Conservation (phyloP, 768 basidiomycete genomes). For the Boletus barrowsii region DNA sequence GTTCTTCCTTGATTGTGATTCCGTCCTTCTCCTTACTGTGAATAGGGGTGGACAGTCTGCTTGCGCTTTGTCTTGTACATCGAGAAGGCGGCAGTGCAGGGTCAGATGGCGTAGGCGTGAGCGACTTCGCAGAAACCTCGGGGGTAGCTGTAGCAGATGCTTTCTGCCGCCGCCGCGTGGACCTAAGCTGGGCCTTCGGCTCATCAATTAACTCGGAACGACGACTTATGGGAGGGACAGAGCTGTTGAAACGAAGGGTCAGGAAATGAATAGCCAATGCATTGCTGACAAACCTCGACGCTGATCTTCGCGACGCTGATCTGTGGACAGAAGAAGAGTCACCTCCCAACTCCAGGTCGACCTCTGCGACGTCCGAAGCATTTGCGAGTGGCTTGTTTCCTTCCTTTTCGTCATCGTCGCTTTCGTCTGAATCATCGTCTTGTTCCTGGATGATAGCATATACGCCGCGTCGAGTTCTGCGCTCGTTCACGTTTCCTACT, state of each 20-base stretch:
- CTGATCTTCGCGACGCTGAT: slow-evolving; percentile 26
- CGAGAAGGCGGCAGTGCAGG: slow-evolving; percentile 26
- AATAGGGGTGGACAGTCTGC: slow-evolving; percentile 30
- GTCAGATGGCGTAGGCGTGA: slow-evolving; percentile 33
- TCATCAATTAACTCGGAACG: slow-evolving; percentile 28
- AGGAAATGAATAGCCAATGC: slow-evolving; percentile 5
- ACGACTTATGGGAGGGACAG: slow-evolving; percentile 26
- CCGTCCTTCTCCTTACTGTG: slow-evolving; percentile 39
- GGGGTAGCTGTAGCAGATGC: slow-evolving; percentile 42
- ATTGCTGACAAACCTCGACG: slow-evolving; percentile 23
- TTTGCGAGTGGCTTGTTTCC: slow-evolving; percentile 47
- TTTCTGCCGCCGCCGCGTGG: slow-evolving; percentile 58
- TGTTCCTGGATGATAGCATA: slow-evolving; percentile 66
- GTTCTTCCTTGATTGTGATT: slow-evolving; percentile 44
- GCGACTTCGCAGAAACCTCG: slow-evolving; percentile 42
- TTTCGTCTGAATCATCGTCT: slow-evolving; percentile 60
- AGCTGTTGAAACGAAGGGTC: slow-evolving; percentile 17
- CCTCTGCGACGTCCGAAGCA: slow-evolving; percentile 44
- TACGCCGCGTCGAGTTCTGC: slow-evolving; percentile 77
- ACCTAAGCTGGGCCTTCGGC: slow-evolving; percentile 41
- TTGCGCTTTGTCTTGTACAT: slow-evolving; percentile 30
- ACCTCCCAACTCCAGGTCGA: slow-evolving; percentile 50
- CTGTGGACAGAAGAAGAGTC: slow-evolving; percentile 21
- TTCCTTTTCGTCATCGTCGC: slow-evolving; percentile 51
- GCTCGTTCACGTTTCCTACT: slow-evolving; percentile 67